Evolutionary conservation across 140 eudicot species (phyloP), one percentile per base, ranked within the genome.

Genomic region (Senecio squalidus): DNA sequence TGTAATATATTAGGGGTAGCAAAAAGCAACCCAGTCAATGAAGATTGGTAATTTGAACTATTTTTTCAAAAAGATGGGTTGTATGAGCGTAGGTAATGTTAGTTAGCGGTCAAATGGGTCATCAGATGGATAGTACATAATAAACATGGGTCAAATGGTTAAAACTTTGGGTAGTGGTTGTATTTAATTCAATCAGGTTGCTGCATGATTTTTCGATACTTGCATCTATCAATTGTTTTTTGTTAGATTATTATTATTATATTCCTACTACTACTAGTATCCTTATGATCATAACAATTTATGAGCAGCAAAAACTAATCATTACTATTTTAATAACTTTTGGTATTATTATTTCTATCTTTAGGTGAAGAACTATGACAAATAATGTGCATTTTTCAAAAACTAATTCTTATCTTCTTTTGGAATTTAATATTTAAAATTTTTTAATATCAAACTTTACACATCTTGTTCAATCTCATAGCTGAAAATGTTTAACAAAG

Each of bases 1-100:
- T 27, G 7, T 4, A 43, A 6, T 29, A 26, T 53, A 28, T 20
- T 11, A 26, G 30, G 39, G 55, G 40, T 41, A n/a, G 41, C 52
- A 54, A 53, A 66, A 66, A 2, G 21, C 38, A 30, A 30, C 1
- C 10, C 10, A 14, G 9, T 54, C 15, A 22, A 10, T 40, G 50
- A 31, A 30, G 49, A 20, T 9, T 56, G 66, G 40, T 67, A 26
- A 46, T 17, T 46, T 26, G 17, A 62, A 56, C 68, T 28, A 46
- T 62, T 46, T 17, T 9, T 29, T 46, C 1, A 18, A 57, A 57
- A 33, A 57, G 11, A 33, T 17, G 62, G 45, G 62, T 17, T 55
- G 55, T 47, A 62, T 27, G 9, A 15, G 25, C 5, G 17, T 11
- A 20, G 46, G 62, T 56, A 31, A 56, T 56, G 5, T 55, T 55